These are phyloP conservation scores for Apiotrichum veenhuisii DNA, from an alignment of 1,284 basidiomycete genomes.

Conservation along the genomic window DNA sequence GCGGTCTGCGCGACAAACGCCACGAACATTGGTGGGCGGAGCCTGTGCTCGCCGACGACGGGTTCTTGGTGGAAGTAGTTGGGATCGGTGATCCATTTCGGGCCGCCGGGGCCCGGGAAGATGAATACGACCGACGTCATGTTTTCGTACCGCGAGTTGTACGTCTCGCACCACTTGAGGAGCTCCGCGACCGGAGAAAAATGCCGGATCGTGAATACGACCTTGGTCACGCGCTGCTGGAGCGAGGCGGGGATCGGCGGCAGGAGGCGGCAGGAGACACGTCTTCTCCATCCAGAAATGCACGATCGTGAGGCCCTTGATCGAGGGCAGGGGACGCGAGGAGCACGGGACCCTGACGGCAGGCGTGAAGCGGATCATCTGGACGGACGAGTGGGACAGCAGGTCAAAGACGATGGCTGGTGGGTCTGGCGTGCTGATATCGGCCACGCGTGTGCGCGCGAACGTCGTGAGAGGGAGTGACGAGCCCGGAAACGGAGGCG, in stretches of 20 bases:
- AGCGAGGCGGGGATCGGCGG: neutral
- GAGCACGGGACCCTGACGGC: neutral
- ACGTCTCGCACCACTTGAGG: neutral
- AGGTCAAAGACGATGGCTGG: neutral
- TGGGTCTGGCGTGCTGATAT: neutral
- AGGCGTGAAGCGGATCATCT: neutral
- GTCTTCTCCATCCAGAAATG: slow-evolving; percentile 2
- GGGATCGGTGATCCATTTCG: neutral
- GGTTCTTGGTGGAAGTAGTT: neutral
- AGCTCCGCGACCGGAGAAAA: neutral
- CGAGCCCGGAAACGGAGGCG: neutral
- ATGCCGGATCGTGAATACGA: slow-evolving; percentile 2
- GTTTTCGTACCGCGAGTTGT: neutral
- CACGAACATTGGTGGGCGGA: neutral
- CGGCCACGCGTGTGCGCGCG: neutral
- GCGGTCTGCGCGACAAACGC: neutral
- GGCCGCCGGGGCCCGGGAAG: neutral
- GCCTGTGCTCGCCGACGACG: too few relatives aligned
- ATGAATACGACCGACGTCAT: neutral
- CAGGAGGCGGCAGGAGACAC: neutral
- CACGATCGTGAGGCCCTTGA: neutral
- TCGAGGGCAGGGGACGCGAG: neutral
- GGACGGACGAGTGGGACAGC: neutral
- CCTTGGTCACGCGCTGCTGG: slow-evolving; percentile 1
- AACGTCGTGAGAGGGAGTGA: neutral